Evolutionary conservation across 257 asterid genomes (phyloP).

Genomic region (Solanum corneliomulleri): DNA sequence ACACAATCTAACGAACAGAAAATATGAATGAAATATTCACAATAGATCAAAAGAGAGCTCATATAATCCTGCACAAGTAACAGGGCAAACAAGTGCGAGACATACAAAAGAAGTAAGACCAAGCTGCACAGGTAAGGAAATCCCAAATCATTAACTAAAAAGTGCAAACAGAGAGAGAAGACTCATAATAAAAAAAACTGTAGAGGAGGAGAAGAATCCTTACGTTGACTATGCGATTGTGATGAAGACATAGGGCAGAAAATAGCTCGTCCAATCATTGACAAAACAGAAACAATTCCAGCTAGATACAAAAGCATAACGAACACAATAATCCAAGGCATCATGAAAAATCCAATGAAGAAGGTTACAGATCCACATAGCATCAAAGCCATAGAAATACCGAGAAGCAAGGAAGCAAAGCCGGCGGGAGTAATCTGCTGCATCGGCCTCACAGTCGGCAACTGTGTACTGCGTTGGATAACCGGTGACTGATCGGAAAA

Average conservation of each 20-base stretch:
- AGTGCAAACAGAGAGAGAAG: neutral
- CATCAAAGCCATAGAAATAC: constrained; percentile 67
- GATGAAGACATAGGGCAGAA: constrained; percentile 21
- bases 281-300: constrained; percentile 70
- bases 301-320: constrained; percentile 57
- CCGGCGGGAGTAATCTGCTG: constrained; percentile 70
- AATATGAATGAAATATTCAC: neutral
- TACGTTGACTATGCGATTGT: constrained; percentile 38
- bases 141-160: neutral
- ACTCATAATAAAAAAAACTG: neutral
- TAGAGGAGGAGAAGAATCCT: constrained; percentile 6
- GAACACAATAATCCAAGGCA: constrained; percentile 97
- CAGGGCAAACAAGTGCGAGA: neutral
- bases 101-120: neutral
- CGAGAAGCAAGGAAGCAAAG: constrained; percentile 63
- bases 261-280: constrained; percentile 69
- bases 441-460: constrained; percentile 6
- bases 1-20: neutral
- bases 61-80: neutral
- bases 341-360: constrained; percentile 76
- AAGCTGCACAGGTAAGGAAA: neutral
- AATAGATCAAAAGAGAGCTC: neutral
- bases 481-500: constrained; percentile 9
- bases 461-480: neutral
- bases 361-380: constrained; percentile 84